Percentiles rank a stretch among this genome's conserved stretches.
Conservation (phyloP, 345 rosid genomes). For the Dipteronia sinensis region DNA sequence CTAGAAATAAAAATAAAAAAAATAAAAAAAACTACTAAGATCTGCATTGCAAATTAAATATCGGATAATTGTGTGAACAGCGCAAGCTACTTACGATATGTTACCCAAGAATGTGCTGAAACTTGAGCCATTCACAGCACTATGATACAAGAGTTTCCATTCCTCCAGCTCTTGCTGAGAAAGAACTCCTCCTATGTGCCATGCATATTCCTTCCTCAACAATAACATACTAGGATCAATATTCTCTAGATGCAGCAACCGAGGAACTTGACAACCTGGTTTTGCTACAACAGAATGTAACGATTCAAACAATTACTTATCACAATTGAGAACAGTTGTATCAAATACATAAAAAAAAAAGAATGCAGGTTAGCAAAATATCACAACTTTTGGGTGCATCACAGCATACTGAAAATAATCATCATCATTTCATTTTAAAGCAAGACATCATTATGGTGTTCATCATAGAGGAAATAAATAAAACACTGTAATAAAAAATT, state of each 20-base stretch:
- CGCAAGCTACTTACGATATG: conserved; percentile 55
- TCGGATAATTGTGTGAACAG: conserved; percentile 1
- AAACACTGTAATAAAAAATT: not conserved
- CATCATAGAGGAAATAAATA: not conserved
- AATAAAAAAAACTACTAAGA: not conserved
- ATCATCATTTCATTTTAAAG: not conserved
- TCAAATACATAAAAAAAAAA: not conserved
- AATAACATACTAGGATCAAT: conserved; percentile 48
- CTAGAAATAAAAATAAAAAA: not conserved
- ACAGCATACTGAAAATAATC: not conserved
- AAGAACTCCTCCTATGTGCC: conserved; percentile 95
- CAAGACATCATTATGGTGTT: not conserved
- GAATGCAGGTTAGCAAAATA: not conserved
- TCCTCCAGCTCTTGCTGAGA: conserved; percentile 71
- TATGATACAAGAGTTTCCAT: conserved; percentile 89
- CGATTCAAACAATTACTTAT: not conserved
- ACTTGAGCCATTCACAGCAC: conserved; percentile 73
- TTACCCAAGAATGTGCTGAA: conserved; percentile 84
- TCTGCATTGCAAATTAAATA: not conserved
- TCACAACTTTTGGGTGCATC: not conserved
- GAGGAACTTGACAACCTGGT: conserved; percentile 69
- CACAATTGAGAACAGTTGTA: not conserved
- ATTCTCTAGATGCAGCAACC: conserved; percentile 46
- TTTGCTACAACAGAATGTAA: conserved; percentile 42
- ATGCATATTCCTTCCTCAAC: conserved; percentile 75